A percentile compares a stretch with the other conserved stretches of the same genome.
Conservation (phyloP, 2,329 filamentous ascomycete species). For the Purpureocillium takamizusanense region DNA sequence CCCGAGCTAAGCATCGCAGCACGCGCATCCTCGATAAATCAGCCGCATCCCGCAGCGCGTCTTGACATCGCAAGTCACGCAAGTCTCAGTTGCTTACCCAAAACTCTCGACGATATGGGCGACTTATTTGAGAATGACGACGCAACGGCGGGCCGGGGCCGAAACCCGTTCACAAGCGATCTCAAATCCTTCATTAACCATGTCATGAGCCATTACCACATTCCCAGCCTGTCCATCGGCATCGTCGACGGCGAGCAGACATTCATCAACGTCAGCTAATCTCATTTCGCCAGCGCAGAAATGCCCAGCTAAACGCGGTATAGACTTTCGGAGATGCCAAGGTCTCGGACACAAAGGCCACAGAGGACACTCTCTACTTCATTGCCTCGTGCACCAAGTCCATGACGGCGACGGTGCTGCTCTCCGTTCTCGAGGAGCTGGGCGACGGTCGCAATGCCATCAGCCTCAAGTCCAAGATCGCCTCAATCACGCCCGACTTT, state of each 20-base stretch:
- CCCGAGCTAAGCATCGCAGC: too few relatives aligned
- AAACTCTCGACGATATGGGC: too few relatives aligned
- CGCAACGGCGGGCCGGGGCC: neutral
- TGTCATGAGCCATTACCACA: constrained; percentile 28
- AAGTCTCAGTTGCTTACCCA: too few relatives aligned
- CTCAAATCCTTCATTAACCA: constrained; percentile 10
- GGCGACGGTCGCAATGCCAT: constrained; percentile 14
- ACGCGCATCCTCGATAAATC: too few relatives aligned
- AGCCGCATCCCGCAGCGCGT: too few relatives aligned
- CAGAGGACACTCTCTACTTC: constrained; percentile 37
- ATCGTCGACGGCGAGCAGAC: constrained; percentile 33
- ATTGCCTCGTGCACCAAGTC: constrained; percentile 43
- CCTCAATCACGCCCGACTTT: constrained; percentile 31
- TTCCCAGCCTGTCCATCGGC: constrained; percentile 37
- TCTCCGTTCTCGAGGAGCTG: constrained; percentile 35
- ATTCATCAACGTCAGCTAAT: constrained; percentile 22
- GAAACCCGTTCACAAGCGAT: constrained; percentile 7
- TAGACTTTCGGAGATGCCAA: constrained; percentile 1
- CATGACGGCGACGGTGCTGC: constrained; percentile 35
- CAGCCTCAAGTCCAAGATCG: constrained; percentile 32
- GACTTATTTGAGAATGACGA: too few relatives aligned
- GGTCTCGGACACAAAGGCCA: constrained; percentile 26
- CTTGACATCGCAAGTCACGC: too few relatives aligned
- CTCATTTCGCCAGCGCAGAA: neutral
- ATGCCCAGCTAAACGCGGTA: constrained; percentile 1